A percentile compares a stretch with the other conserved stretches of the same genome.
Evolutionary conservation across 345 rosid species (phyloP).

Genomic region (Fremontodendron californicum): DNA sequence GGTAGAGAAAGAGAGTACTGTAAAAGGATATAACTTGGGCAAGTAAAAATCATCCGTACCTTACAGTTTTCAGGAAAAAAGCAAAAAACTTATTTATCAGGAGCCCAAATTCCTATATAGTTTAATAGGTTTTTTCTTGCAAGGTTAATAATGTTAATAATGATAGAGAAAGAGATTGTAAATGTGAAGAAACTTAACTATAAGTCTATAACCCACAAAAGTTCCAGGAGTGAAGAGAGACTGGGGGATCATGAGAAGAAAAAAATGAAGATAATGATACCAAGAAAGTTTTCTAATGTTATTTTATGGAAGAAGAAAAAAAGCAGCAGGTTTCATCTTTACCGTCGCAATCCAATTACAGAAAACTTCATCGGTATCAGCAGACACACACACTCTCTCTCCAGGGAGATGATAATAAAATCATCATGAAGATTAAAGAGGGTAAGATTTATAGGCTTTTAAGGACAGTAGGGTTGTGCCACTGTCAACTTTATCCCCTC

Average conservation of each 20-base stretch:
- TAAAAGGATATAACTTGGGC: background rate
- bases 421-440: background rate
- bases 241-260: too few species aligned
- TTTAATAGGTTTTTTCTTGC: too few species aligned
- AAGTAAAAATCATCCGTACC: conserved; percentile 13
- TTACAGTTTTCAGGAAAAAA: conserved; percentile 2
- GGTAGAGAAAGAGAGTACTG: background rate
- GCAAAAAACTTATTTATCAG: background rate
- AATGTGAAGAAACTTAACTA: background rate
- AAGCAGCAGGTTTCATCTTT: conserved; percentile 12
- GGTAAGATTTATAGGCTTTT: background rate
- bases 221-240: background rate
- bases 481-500: background rate
- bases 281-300: background rate
- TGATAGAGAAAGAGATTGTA: background rate
- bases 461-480: background rate
- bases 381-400: background rate
- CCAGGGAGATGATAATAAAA: background rate
- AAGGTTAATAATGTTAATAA: too few species aligned
- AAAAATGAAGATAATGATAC: background rate
- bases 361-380: background rate
- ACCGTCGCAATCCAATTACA: conserved; percentile 19
- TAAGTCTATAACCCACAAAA: background rate
- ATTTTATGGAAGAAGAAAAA: background rate
- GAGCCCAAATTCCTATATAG: background rate